phyloP scores from a whole-genome alignment of 164 flowering plant species.

The Liriodendron chinense region DNA sequence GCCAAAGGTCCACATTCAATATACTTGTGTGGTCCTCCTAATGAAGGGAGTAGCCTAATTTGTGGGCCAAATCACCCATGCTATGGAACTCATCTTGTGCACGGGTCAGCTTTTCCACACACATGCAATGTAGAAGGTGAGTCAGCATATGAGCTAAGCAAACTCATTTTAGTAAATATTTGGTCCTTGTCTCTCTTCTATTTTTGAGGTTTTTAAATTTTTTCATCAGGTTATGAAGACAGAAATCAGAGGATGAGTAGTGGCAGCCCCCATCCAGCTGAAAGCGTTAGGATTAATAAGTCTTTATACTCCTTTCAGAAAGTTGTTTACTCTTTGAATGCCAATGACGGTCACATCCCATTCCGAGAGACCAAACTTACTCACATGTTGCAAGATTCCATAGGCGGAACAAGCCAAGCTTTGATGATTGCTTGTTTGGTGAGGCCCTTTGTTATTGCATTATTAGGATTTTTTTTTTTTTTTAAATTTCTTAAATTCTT shows the following conservation, averaged over 20 bases:
- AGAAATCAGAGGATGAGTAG: constrained; percentile 31
- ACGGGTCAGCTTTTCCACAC: too few relatives aligned
- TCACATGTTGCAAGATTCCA: constrained; percentile 63
- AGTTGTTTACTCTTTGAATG: constrained; percentile 54
- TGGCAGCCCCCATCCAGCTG: constrained; percentile 30
- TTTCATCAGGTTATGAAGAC: constrained; percentile 62
- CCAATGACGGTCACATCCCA: constrained; percentile 52
- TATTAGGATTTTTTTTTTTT: not conserved
- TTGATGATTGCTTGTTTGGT: constrained; percentile 71
- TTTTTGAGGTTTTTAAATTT: not conserved
- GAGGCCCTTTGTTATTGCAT: constrained; percentile 5
- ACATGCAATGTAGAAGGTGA: too few relatives aligned
- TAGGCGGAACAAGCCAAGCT: constrained; percentile 40
- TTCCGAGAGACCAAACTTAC: constrained; percentile 74
- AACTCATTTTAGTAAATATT: too few relatives aligned
- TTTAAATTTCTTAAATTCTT: not conserved
- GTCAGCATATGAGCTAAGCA: too few relatives aligned
- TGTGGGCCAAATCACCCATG: too few relatives aligned
- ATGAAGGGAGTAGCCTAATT: too few relatives aligned
- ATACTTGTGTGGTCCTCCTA: too few relatives aligned
- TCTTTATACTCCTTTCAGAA: constrained; percentile 47
- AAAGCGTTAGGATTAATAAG: constrained; percentile 41
- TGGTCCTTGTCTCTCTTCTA: not conserved
- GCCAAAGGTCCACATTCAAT: too few relatives aligned
- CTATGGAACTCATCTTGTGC: too few relatives aligned